Base-by-base conservation (phyloP, 805 yeast species). In the Hanseniaspora lachancei region DNA sequence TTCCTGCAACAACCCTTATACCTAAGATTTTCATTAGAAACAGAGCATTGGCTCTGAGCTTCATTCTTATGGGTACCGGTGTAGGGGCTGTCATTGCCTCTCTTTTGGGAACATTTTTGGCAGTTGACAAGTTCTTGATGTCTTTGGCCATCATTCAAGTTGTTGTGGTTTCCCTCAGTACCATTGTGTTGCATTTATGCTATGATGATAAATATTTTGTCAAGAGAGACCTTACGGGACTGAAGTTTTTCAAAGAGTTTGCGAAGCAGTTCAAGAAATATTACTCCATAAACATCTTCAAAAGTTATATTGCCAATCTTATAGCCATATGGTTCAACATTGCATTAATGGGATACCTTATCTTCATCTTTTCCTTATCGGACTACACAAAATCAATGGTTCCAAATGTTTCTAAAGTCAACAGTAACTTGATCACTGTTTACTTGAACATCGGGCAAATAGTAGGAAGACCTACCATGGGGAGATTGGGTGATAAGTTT, bases 21-120 rank as follows among this genome's bases (percentile, higher is more conserved):
- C 88, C 89, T 0, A 86, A 80, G 55, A 84, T 86, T 84, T 85
- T 85, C 64, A 66, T 77, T 46, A 81, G 77, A 60, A 80, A 70
- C 57, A 72, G 89, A 60, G 81, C 81, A 2, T 65, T 75, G 13
- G 78, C 81, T 2, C 70, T 73, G 62, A 81, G 82, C 5, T 63
- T 77, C 27, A 71, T 77, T 2, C 68, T 75, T 27, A 62, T 74
- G 23, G 83, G 82, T 10, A 72, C 79, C 4, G 82, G 82, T 41
- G 60, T 77, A 1, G 79, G 81, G 35, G 82, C 81, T 57, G 70
- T 76, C 9, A 62, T 69, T 0, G 47, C 50, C 16, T 35, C 46
- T 39, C 18, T 53, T 23, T 27, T 53, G 16, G 56, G 56, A 29
- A 38, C 47, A 2, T 53, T 53, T n/a, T 27, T 48, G 9, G 23